Evolutionary conservation across 2,329 filamentous ascomycete species (phyloP).

Genomic region (Clathrospora elynae): DNA sequence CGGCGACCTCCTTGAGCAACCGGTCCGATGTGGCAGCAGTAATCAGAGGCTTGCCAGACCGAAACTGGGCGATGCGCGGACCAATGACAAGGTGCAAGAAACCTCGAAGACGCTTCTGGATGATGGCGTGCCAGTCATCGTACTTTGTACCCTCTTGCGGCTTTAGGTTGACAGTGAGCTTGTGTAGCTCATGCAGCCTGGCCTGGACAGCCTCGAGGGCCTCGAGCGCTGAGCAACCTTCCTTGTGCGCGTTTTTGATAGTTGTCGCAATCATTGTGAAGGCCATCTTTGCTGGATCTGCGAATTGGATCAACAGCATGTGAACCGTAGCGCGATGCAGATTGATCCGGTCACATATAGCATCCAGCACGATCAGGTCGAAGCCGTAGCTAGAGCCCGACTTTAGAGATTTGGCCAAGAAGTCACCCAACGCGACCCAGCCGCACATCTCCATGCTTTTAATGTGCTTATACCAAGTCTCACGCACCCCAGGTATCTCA

Average conservation of each 20-base stretch:
- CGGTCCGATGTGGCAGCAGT: constrained; percentile 11
- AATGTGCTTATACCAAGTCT: constrained; percentile 22
- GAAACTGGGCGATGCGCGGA: constrained; percentile 9
- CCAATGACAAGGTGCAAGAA: constrained; percentile 14
- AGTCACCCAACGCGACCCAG: constrained; percentile 28
- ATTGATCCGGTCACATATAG: constrained; percentile 21
- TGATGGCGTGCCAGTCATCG: constrained; percentile 8
- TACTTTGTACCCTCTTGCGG: constrained; percentile 14
- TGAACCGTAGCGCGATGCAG: constrained; percentile 16
- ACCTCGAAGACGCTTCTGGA: constrained; percentile 10
- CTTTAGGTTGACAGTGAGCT: constrained; percentile 11
- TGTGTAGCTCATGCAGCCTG: constrained; percentile 13
- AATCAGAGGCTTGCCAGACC: constrained; percentile 7
- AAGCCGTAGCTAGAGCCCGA: constrained; percentile 10
- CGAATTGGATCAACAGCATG: constrained; percentile 18
- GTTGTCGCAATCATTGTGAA: constrained; percentile 17
- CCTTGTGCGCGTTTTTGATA: background rate
- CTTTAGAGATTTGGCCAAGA: constrained; percentile 5
- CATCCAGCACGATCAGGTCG: constrained; percentile 24
- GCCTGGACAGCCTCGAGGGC: constrained; percentile 13
- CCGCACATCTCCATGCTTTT: constrained; percentile 26
- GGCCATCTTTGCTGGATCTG: constrained; percentile 21
- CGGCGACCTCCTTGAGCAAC: constrained; percentile 3
- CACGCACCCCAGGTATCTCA: constrained; percentile 22
- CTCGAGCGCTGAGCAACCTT: constrained; percentile 3